Base-by-base conservation (phyloP, 805 yeast species). In the Candida patagonica region DNA sequence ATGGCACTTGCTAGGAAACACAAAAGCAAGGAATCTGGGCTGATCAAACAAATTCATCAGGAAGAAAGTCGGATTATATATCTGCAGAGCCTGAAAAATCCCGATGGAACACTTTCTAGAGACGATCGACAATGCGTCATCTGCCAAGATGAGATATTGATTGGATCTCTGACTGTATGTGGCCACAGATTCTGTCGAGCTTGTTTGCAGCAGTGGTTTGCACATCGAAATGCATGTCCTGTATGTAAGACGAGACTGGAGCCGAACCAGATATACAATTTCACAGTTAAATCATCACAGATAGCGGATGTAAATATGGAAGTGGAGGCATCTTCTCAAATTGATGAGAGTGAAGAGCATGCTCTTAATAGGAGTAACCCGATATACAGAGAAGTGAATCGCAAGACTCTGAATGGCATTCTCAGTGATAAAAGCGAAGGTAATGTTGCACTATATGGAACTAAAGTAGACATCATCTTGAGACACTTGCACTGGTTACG, bases 131-230 rank as follows among this genome's bases (percentile, higher is more conserved):
- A 70, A 15, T 92, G 98, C 59, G 71, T 78, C 24, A 88, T 92
- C 44, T 92, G 98, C 56, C 74, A 81, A 16, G 70, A 77, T 3
- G 56, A 72, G 1, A 84, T 87, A 37, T 65, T 73, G 2, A 66
- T 76, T 29, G 98, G 98, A 0, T 71, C 92, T 0, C 64, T 92
- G 41, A 80, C 95, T 0, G 76, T 76, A 7, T 92, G 98, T 68
- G 97, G 97, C 0, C 98, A 92, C 60, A 78, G 77, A 49, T 92
- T 81, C 55, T 92, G 98, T 56, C 73, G 75, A 42, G 82, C 74
- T 1, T 92, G 98, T 57, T 65, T 92, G 26, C 68, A 63, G 15
- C 76, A 68, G 40, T 92, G 98, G 98, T 55, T 81, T 38, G 61
- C 59, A 16, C 65, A 64, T 12, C 71, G 71, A 29, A 55, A 61